A percentile compares a stretch with the other conserved stretches of the same genome.
These are phyloP conservation scores for Amaranthus palmeri DNA, from an alignment of 148 eudicot species.

Conservation along the genomic window DNA sequence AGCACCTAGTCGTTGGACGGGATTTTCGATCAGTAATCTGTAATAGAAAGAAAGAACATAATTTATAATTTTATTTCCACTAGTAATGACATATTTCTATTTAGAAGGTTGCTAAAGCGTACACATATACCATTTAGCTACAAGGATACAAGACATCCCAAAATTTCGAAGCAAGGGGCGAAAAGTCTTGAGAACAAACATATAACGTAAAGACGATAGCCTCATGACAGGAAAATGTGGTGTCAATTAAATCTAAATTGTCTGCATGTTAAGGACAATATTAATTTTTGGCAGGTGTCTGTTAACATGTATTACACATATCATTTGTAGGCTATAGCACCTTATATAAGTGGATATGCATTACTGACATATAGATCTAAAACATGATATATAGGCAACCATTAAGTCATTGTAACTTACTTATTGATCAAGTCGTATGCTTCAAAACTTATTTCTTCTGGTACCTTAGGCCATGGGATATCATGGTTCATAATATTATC, in stretches of 20 bases:
- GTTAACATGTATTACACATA: not conserved
- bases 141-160: not conserved
- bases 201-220: too few species aligned
- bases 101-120: not conserved
- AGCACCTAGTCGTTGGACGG: slow-evolving; percentile 93
- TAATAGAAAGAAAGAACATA: slow-evolving; percentile 8
- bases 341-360: not conserved
- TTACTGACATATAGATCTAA: not conserved
- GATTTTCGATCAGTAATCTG: slow-evolving; percentile 86
- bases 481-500: slow-evolving; percentile 91
- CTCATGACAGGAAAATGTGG: too few species aligned
- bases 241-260: not conserved
- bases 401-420: slow-evolving; percentile 39
- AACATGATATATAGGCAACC: slow-evolving; percentile 2
- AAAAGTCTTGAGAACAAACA: not conserved
- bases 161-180: not conserved
- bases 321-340: not conserved
- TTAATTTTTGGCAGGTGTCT: not conserved
- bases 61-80: not conserved
- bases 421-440: slow-evolving; percentile 80
- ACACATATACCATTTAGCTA: not conserved
- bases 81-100: not conserved
- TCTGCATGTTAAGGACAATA: not conserved
- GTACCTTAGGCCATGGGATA: slow-evolving; percentile 92
- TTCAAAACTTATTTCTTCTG: slow-evolving; percentile 84